Conservation (phyloP, 257 asterid genomes). For the Nicotiana undulata region DNA sequence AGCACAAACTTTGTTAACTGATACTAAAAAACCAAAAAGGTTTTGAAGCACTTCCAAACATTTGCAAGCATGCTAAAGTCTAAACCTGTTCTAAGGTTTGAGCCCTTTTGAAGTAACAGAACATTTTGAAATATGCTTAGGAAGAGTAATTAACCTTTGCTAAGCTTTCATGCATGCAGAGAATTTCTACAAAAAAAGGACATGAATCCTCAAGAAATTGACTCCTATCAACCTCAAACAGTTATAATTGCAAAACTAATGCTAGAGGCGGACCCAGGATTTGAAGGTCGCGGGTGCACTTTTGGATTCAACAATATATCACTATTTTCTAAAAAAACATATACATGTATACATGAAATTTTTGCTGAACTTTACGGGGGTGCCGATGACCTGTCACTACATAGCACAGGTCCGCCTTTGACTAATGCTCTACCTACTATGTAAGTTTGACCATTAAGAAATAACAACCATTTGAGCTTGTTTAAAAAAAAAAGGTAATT, state of each 20-base stretch:
- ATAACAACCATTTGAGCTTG: not conserved
- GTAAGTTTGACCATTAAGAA: not conserved
- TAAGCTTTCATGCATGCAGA: not conserved
- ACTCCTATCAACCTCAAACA: not conserved
- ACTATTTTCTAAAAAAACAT: too few relatives aligned
- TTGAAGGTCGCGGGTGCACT: too few relatives aligned
- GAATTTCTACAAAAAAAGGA: not conserved
- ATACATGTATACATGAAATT: too few relatives aligned
- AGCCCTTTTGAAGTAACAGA: not conserved
- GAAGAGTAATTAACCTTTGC: not conserved
- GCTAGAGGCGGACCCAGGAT: too few relatives aligned
- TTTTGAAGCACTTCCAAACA: not conserved
- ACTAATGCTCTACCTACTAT: not conserved
- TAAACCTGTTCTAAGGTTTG: not conserved
- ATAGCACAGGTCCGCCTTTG: too few relatives aligned
- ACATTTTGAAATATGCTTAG: not conserved
- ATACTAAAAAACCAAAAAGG: not conserved
- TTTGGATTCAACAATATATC: too few relatives aligned
- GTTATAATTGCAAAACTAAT: slow-evolving; percentile 1
- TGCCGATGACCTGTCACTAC: too few relatives aligned
- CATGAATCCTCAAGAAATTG: not conserved
- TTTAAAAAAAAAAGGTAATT: not conserved
- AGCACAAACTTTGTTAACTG: not conserved
- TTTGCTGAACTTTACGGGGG: too few relatives aligned
- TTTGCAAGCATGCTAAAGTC: not conserved